Evolutionary conservation across 2,329 filamentous ascomycete species (phyloP), one percentile per base, ranked within the genome.

Genomic region (Fusarium neocosmosporiellum): DNA sequence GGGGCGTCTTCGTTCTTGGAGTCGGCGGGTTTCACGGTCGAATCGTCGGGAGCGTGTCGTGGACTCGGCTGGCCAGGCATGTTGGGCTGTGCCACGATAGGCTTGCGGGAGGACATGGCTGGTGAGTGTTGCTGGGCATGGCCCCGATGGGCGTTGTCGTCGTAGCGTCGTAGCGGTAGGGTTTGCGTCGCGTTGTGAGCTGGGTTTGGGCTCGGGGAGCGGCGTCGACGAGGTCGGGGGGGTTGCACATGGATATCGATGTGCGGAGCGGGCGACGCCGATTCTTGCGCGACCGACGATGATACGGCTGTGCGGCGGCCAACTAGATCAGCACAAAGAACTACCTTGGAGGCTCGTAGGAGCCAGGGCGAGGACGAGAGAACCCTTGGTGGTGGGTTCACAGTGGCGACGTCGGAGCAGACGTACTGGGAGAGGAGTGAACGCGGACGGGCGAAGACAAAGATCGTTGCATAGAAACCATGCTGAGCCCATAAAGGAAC

Each of bases 381-480:
- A 33, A 36, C 53, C 53, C 58, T 41, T 36, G 27, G 41, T 33
- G 39, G 24, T 20, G 43, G 33, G 60, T 61, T 54, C 34, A 27
- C 18, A 54, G 61, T 60, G 63, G 71, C 64, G 66, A 65, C 67
- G 71, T 59, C 69, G 67, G 67, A 66, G 59, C 57, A 68, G 74
- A 91, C 90, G 81, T 90, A 92, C 90, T 86, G 78, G 87, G 84
- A 81, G 88, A 87, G 75, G 87, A 84, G 78, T 86, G 85, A 74
- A 86, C 84, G 83, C 86, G 86, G 82, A 89, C 88, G 77, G 89
- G 88, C 81, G 90, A 91, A 74, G 90, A 91, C 71, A 88, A 84
- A 72, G 88, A 90, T 77, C 87, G 87, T 83, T 90, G 87, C 88
- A 90, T 89, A 82, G 88, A 87, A 80, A 88, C 87, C 87, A 90